phyloP scores from a whole-genome alignment of 768 basidiomycete genomes.

The Leccinum aurantiacum region DNA sequence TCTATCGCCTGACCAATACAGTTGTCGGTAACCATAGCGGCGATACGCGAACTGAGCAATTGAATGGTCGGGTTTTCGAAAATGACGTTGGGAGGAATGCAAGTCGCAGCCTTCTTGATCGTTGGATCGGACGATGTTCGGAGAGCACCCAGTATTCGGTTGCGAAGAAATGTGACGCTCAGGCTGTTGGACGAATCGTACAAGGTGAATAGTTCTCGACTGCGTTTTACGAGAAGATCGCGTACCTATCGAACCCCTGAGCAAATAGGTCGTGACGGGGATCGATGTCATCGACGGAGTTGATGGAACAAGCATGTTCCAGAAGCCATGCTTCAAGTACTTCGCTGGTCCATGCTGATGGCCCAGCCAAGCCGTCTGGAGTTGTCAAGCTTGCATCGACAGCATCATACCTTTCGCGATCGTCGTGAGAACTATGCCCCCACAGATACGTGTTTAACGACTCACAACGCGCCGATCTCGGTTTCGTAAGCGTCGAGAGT shows the following conservation, averaged over 20 bases:
- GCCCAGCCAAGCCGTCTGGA: conserved; percentile 23
- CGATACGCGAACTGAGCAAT: conserved; percentile 29
- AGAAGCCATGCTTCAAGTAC: conserved; percentile 29
- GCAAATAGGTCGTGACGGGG: conserved; percentile 28
- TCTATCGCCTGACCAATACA: neutral
- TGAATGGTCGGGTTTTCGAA: conserved; percentile 42
- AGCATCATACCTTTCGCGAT: conserved; percentile 28
- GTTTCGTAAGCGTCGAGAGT: conserved; percentile 39
- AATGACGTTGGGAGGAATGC: conserved; percentile 35
- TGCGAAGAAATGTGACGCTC: conserved; percentile 33
- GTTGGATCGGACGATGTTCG: conserved; percentile 32
- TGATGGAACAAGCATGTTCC: conserved; percentile 23
- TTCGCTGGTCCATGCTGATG: conserved; percentile 24
- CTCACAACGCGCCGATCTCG: conserved; percentile 50
- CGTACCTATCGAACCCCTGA: conserved; percentile 41
- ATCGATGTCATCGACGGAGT: conserved; percentile 3
- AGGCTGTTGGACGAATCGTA: conserved; percentile 19
- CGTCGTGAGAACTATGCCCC: neutral
- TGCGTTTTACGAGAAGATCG: neutral
- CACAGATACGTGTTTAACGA: neutral
- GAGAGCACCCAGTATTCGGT: conserved; percentile 21
- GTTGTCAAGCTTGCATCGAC: conserved; percentile 29
- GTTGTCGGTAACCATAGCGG: conserved; percentile 4
- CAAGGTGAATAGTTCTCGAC: neutral
- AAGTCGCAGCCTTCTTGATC: conserved; percentile 24